Conservation (phyloP, 2,329 filamentous ascomycete genomes). For the Xylariales sp. region DNA sequence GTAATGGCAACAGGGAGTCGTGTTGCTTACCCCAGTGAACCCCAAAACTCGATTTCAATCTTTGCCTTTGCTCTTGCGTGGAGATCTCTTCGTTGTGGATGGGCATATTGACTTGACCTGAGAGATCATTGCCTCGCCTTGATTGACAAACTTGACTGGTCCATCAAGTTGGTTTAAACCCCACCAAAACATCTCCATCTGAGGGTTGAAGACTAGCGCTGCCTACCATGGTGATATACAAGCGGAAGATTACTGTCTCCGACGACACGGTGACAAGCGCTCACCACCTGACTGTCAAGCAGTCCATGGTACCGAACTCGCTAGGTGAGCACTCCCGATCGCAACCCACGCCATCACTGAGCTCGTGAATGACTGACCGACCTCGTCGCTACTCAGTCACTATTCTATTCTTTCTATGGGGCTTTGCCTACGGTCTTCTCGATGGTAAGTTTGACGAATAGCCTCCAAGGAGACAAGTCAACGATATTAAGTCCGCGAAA, state of each 20-base stretch:
- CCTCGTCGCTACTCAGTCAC: too few relatives aligned
- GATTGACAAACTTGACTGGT: background rate
- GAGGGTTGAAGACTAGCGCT: background rate
- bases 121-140: too few relatives aligned
- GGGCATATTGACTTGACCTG: too few relatives aligned
- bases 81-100: too few relatives aligned
- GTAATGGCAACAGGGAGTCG: too few relatives aligned
- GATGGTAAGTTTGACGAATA: conserved; percentile 6
- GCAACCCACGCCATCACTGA: too few relatives aligned
- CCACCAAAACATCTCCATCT: background rate
- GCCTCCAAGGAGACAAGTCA: too few relatives aligned
- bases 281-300: conserved; percentile 3
- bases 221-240: conserved; percentile 3
- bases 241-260: conserved; percentile 4
- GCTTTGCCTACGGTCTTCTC: conserved; percentile 7
- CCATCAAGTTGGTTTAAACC: background rate
- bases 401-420: conserved; percentile 9
- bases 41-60: too few relatives aligned
- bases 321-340: conserved; percentile 5
- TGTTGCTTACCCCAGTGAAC: too few relatives aligned
- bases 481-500: too few relatives aligned
- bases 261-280: conserved; percentile 5
- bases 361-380: too few relatives aligned
- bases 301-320: conserved; percentile 3
- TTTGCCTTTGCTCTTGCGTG: too few relatives aligned